A percentile compares a stretch with the other conserved stretches of the same genome.
phyloP scores from a whole-genome alignment of 306 rosid species.

The Trifolium fragiferum region DNA sequence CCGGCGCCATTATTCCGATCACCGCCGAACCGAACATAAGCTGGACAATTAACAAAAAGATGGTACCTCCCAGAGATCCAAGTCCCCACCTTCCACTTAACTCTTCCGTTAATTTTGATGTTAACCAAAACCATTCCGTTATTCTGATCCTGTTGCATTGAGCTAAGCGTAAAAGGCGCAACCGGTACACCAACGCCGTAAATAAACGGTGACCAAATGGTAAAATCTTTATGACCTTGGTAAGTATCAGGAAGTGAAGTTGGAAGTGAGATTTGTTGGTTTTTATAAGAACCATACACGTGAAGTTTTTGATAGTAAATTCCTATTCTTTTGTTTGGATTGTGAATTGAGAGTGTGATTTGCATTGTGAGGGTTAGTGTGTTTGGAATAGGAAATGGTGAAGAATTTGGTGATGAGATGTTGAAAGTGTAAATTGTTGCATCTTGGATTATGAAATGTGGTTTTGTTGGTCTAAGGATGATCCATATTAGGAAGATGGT shows the following conservation, averaged over 20 bases:
- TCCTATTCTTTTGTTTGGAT: slow-evolving; percentile 69
- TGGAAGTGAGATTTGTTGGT: slow-evolving; percentile 65
- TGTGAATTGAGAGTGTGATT: slow-evolving; percentile 58
- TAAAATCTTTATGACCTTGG: slow-evolving; percentile 68
- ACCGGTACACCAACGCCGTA: slow-evolving; percentile 57
- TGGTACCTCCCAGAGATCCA: slow-evolving; percentile 74
- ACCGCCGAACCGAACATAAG: slow-evolving; percentile 54
- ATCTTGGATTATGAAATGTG: slow-evolving; percentile 69
- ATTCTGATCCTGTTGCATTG: slow-evolving; percentile 56
- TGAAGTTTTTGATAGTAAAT: slow-evolving; percentile 55
- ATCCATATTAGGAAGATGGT: slow-evolving; percentile 57
- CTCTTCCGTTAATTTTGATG: slow-evolving; percentile 60
- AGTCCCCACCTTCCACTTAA: slow-evolving; percentile 81
- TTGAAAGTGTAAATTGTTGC: slow-evolving; percentile 69
- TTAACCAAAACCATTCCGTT: slow-evolving; percentile 53
- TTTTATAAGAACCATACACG: slow-evolving; percentile 57
- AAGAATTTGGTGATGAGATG: slow-evolving; percentile 42
- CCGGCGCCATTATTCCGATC: slow-evolving; percentile 33
- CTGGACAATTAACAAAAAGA: slow-evolving; percentile 71
- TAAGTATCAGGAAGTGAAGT: slow-evolving; percentile 57
- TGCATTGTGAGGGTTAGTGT: slow-evolving; percentile 58
- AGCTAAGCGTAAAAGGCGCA: slow-evolving; percentile 47
- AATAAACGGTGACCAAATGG: slow-evolving; percentile 79
- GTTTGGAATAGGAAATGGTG: slow-evolving; percentile 36
- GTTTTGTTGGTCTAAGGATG: slow-evolving; percentile 67